Percentiles rank a stretch among this genome's conserved stretches.
Evolutionary conservation across 306 rosid species (phyloP).

Genomic region (Malus fusca): DNA sequence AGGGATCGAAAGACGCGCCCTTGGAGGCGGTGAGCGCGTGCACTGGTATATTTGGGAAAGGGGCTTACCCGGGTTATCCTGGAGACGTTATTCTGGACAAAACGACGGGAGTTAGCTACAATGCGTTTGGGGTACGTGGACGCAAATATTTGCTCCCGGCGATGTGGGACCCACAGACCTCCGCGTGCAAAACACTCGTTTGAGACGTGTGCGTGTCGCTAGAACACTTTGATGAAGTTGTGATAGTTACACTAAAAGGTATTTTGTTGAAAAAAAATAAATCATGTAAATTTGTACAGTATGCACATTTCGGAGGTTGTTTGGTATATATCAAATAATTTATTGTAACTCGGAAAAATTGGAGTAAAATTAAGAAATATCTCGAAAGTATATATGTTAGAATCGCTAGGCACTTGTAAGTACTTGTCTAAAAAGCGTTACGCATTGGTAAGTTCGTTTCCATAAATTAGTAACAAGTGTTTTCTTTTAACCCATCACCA

Average conservation of each 20-base stretch:
- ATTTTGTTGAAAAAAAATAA: background rate
- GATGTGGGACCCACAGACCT: conserved; percentile 41
- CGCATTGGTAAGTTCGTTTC: background rate
- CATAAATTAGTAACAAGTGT: background rate
- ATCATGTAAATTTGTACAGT: background rate
- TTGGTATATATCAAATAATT: too few relatives aligned
- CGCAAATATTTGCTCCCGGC: conserved; percentile 39
- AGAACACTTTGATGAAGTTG: background rate
- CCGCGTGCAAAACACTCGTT: conserved; percentile 36
- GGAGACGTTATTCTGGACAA: conserved; percentile 19
- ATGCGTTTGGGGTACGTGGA: conserved; percentile 27
- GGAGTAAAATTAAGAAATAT: too few relatives aligned
- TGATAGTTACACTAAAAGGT: too few relatives aligned
- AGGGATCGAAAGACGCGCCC: conserved; percentile 18
- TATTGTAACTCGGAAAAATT: too few relatives aligned
- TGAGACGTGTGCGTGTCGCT: background rate
- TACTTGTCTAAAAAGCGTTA: background rate
- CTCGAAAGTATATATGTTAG: background rate
- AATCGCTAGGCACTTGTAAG: background rate
- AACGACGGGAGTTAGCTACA: conserved; percentile 28
- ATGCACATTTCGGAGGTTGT: too few relatives aligned
- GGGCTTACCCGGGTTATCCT: conserved; percentile 31
- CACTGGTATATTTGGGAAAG: conserved; percentile 21
- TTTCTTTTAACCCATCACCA: background rate
- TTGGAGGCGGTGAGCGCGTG: conserved; percentile 32